Evolutionary conservation across 2,329 filamentous ascomycete genomes (phyloP), one percentile per base, ranked within the genome.

Genomic region (Leptodontidium sp.): DNA sequence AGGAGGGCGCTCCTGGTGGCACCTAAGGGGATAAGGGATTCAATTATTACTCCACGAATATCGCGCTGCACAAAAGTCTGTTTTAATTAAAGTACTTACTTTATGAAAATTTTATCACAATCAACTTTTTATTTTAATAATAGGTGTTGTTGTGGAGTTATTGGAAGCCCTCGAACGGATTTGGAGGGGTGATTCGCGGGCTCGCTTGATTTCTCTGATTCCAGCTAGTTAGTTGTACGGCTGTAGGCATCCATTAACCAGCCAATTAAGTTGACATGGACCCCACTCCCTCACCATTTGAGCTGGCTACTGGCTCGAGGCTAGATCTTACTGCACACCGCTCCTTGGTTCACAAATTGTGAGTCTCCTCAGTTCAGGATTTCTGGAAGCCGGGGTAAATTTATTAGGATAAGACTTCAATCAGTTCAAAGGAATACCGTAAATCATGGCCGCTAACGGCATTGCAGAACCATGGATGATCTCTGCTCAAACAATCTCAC

Each of bases 401-500:
- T 45, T 45, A 45, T 17, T 45, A 45, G 3, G 40, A 45, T 11
- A 45, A 45, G 40, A 45, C 40, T 45, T 53, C 24, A 7, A 29
- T 53, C 17, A 17, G 50, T 24, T 24, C 50, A 29, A 53, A 53
- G 50, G 9, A 17, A 24, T 29, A 53, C 50, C n/a, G 14, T 24
- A 53, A 53, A 53, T 53, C 50, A 29, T 15, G 50, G 9, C 50
- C 26, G 50, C 26, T 29, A 17, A 14, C 50, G 8, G 50, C 50
- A 53, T 24, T 53, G 26, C 50, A 53, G 50, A 11, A 45, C 40
- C 6, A 45, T 45, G n/a, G 26, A 53, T 53, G 50, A 53, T 53
- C 50, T 24, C 21, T 53, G 40, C 50, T 53, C 50, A 24, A 53
- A 53, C 21, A 24, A 53, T 24, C 50, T 53, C 50, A 53, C 50